phyloP scores from a whole-genome alignment of 2,329 filamentous ascomycete species.

The Epichloe brachyelytri region DNA sequence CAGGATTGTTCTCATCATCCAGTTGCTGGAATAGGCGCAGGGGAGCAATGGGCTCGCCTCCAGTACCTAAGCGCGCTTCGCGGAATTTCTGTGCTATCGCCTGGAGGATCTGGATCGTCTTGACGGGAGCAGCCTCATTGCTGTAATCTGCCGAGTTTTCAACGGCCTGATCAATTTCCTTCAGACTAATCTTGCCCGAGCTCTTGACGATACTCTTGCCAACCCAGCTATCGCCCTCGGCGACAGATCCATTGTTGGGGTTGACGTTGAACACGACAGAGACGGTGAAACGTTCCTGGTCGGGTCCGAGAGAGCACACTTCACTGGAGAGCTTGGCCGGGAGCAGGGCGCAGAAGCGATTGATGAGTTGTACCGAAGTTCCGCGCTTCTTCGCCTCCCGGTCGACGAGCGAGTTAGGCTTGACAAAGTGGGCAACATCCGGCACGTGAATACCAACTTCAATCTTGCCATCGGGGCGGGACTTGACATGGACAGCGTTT shows the following conservation, averaged over 20 bases:
- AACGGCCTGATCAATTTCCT: conserved; percentile 75
- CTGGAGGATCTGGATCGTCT: conserved; percentile 72
- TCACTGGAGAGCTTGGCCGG: conserved; percentile 76
- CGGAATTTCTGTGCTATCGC: conserved; percentile 81
- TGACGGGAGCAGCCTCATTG: conserved; percentile 51
- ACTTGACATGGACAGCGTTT: conserved; percentile 86
- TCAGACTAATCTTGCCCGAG: conserved; percentile 68
- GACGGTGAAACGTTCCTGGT: conserved; percentile 80
- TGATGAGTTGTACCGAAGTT: conserved; percentile 88
- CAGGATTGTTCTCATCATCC: conserved; percentile 95
- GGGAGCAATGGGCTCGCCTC: conserved; percentile 66
- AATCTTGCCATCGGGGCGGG: conserved; percentile 67
- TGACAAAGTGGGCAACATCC: conserved; percentile 93
- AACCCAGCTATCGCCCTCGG: conserved; percentile 84
- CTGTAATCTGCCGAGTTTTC: conserved; percentile 48
- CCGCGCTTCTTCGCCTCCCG: conserved; percentile 96
- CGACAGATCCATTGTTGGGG: conserved; percentile 60
- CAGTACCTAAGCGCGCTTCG: conserved; percentile 71
- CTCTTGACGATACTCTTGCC: conserved; percentile 92
- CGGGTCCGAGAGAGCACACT: conserved; percentile 74
- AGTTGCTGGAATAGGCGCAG: conserved; percentile 85
- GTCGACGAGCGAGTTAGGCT: conserved; percentile 87
- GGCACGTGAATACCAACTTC: conserved; percentile 93
- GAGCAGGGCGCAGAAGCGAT: conserved; percentile 76
- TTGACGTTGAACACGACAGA: conserved; percentile 91